Base-by-base conservation (phyloP, 1,139 yeast species). In the Candida neerlandica region DNA sequence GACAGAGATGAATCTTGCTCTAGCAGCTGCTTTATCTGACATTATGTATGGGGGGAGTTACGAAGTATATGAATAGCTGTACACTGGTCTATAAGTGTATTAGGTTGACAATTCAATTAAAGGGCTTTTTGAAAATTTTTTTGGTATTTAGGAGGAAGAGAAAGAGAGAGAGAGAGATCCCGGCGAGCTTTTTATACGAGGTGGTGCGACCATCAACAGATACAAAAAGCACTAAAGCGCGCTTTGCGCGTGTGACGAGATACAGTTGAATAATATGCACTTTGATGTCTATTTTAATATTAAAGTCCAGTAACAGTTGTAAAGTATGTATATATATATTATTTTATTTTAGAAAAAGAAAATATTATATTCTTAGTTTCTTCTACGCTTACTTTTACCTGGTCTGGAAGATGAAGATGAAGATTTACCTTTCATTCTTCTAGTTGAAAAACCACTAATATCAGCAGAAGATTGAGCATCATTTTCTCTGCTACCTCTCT, bases 401-500 rank as follows among this genome's bases (percentile, higher is more conserved):
- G 89, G 92, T 72, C 96, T 82, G 27, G 70, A 52, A 16, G 77
- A n/a, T n/a, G n/a, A 57, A 15, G 48, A 23, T 4, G 27, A 57
- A 15, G 48, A 19, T 33, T 51, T 51, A 41, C 57, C 57, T 56
- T 71, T 73, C 84, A 78, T 81, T 63, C 79, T 84, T 58, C 75
- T 78, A 47, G 75, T 64, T 27, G 81, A 77, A 69, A 84, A 86
- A 6, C 81, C 89, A 50, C 85, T 73, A 49, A 89, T 72, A 64
- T 89, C 95, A 51, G 83, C 82, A 42, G 91, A 80, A 30, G 94
- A 85, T 48, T 78, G 78, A 30, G 92, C 85, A 61, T 88, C 92
- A 63, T 89, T 89, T 65, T 80, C 77, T 68, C 89, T 83, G 65
- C 75, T 74, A 61, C 83, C 85, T 62, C 92, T 77, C 77, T 89